Base-by-base conservation (phyloP, 106 monocot species). In the Allium cepa region DNA sequence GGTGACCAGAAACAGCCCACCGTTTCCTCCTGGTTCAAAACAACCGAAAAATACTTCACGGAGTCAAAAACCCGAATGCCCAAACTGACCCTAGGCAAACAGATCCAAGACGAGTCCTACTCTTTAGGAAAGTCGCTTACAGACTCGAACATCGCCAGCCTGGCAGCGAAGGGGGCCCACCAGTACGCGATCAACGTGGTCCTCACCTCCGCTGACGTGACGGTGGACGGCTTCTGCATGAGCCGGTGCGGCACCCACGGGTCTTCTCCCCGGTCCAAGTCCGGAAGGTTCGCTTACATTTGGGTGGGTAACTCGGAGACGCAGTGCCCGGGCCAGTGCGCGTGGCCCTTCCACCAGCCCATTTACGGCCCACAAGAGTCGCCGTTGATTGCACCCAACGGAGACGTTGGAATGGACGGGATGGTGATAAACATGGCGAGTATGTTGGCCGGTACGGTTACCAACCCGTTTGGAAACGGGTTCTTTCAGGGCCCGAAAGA, bases 271-370 rank as follows among this genome's bases (percentile, higher is more conserved):
- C 50, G 67, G 68, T 26, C 68, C 12, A 53, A 62, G 49, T 8
- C 52, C 3, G 72, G 73, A 5, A 55, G 73, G 56, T 64, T 73
- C 64, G 74, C 93, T 0, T 93, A 85, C 77, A 56, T 88, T 66
- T 93, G 92, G 92, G 92, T 93, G 4, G 92, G 92, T 1, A 85
- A 93, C 85, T 79, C 92, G 65, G 90, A 76, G 47, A 59, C 6
- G 0, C 94, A 94, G 79, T 94, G 90, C 74, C 87, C 94, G 6
- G 94, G 94, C 0, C 90, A 87, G 83, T 94, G 94, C 83, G 86
- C 88, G 60, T 94, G 94, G 90, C 94, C 90, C 7, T 92, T 85
- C 73, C 85, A 92, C 80, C 87, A 88, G 78, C 92, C 92, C 10
- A 36, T 73, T 15, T 92, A 92, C 71, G 92, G 92, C 18, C 92